phyloP scores from a whole-genome alignment of 2,329 filamentous ascomycete genomes.

The Pseudohalonectria lignicola region DNA sequence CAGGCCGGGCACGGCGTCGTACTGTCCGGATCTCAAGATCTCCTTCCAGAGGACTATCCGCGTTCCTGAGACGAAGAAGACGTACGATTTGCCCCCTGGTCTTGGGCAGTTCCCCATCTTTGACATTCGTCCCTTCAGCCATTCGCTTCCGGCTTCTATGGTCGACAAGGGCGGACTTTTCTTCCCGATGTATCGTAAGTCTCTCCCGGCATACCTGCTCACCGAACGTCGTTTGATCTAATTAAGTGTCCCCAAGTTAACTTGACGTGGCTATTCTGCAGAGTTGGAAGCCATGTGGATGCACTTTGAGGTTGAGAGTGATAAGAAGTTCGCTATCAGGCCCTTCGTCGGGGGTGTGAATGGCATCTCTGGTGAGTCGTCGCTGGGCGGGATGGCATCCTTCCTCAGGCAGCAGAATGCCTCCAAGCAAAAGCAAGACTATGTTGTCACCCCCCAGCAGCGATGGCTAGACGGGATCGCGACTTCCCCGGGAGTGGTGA shows the following conservation, averaged over 20 bases:
- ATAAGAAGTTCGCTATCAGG: conserved; percentile 3
- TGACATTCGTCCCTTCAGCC: neutral
- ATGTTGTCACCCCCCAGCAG: conserved; percentile 2
- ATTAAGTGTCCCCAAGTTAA: too few relatives aligned
- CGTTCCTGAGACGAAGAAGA: conserved; percentile 25
- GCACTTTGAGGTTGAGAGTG: neutral
- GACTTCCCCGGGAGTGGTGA: conserved; percentile 1
- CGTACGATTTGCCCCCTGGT: conserved; percentile 20
- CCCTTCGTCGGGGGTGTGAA: conserved; percentile 5
- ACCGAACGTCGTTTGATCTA: too few relatives aligned
- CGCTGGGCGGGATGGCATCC: neutral
- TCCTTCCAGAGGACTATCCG: conserved; percentile 28
- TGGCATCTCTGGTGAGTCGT: conserved; percentile 4
- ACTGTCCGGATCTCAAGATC: conserved; percentile 11
- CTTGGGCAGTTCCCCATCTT: conserved; percentile 22
- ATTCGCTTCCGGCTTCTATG: neutral
- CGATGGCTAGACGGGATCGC: conserved; percentile 4
- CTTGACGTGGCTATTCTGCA: neutral
- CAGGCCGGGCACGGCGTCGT: neutral
- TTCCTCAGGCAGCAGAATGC: neutral
- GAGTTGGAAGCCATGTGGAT: conserved; percentile 7
- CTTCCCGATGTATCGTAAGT: conserved; percentile 6
- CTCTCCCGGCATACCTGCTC: neutral
- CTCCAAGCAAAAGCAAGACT: conserved; percentile 1
- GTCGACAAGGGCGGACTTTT: conserved; percentile 5